phyloP scores from a whole-genome alignment of 169 alveolate species.

The Plasmodium adleri region DNA sequence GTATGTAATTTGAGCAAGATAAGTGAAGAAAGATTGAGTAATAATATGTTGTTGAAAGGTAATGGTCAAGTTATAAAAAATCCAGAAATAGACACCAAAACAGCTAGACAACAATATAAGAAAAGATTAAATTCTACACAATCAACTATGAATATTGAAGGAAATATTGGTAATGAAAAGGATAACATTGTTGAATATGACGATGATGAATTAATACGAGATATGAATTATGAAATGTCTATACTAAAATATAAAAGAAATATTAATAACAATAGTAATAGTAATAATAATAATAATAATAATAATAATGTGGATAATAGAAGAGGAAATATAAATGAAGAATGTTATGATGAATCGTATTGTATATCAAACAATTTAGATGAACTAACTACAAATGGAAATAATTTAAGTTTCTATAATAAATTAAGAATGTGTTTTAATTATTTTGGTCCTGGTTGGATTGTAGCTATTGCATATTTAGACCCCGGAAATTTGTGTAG shows the following conservation, averaged over 20 bases:
- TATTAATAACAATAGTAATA: background rate
- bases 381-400: background rate
- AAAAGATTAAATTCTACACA: slow-evolving; percentile 46
- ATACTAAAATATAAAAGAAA: background rate
- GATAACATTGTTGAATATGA: background rate
- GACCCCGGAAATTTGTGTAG: slow-evolving; percentile 86
- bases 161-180: slow-evolving; percentile 3
- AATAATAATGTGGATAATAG: background rate
- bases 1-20: background rate
- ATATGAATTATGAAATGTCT: background rate
- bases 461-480: slow-evolving; percentile 83
- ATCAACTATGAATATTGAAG: slow-evolving; percentile 60
- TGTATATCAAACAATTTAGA: slow-evolving; percentile 24
- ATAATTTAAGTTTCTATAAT: slow-evolving; percentile 1
- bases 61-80: background rate
- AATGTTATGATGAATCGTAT: slow-evolving; percentile 17
- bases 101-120: background rate
- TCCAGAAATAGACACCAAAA: background rate
- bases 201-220: background rate
- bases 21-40: slow-evolving; percentile 1
- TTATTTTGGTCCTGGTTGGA: slow-evolving; percentile 86
- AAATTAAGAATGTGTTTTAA: slow-evolving; percentile 71
- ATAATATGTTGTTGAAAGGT: background rate
- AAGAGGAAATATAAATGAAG: slow-evolving; percentile 1
- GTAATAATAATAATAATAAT: background rate